phyloP scores from a whole-genome alignment of 352 stramenopile species.

The Peronospora belbahrii region DNA sequence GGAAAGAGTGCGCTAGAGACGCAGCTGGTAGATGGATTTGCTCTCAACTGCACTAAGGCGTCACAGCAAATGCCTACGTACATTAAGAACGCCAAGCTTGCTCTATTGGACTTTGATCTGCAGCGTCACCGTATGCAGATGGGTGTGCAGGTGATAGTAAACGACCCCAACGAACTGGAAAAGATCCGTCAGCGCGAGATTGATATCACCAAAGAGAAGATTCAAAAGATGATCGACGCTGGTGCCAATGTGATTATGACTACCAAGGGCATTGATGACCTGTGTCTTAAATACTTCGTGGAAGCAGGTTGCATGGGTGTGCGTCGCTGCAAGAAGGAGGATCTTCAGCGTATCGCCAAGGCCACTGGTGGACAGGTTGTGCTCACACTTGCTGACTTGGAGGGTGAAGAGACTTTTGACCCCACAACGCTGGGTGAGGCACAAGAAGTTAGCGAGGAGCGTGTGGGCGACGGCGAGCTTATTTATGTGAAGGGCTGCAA shows the following conservation, averaged over 20 bases:
- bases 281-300: slow-evolving; percentile 99
- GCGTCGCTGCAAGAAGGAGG: slow-evolving; percentile 96
- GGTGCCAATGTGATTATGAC: slow-evolving; percentile 98
- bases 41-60: slow-evolving; percentile 95
- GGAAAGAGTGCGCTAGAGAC: slow-evolving; percentile 86
- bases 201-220: slow-evolving; percentile 99
- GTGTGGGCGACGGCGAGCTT: slow-evolving; percentile 97
- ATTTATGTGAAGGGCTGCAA: slow-evolving; percentile 98
- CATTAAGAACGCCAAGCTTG: slow-evolving; percentile 93
- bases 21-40: slow-evolving; percentile 92
- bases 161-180: slow-evolving; percentile 94
- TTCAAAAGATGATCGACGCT: slow-evolving; percentile 98
- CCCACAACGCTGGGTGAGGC: slow-evolving; percentile 87
- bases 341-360: slow-evolving; percentile 97
- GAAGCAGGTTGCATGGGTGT: slow-evolving; percentile 95
- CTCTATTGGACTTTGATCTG: slow-evolving; percentile 98
- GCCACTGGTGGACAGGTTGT: slow-evolving; percentile 95
- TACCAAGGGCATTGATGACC: slow-evolving; percentile 99
- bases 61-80: slow-evolving; percentile 96
- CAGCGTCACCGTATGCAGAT: slow-evolving; percentile 98
- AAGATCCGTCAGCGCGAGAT: slow-evolving; percentile 98
- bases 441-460: slow-evolving; percentile 91
- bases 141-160: slow-evolving; percentile 90
- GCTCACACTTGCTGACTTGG: slow-evolving; percentile 97
- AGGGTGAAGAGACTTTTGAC: slow-evolving; percentile 97